Evolutionary conservation across 1,139 yeast species (phyloP), one percentile per base, ranked within the genome.

Genomic region (Debaryomyces psychrophilus): DNA sequence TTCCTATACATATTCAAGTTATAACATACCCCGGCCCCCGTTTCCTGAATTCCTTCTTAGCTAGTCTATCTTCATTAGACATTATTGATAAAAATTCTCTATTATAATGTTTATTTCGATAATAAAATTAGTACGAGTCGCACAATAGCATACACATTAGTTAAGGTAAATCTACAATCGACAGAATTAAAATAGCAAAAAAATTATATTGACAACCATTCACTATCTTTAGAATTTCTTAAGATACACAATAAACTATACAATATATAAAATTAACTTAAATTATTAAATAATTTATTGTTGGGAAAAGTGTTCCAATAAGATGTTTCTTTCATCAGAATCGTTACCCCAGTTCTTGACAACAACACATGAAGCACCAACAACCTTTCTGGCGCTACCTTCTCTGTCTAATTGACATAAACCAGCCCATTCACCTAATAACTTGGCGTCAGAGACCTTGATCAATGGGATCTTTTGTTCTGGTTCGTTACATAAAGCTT

Each of bases 351-450:
- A 93, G 95, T 90, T 87, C 86, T 89, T 90, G 84, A 93, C 90
- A 70, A 93, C 99, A 71, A 93, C 98, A 79, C 96, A 93, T 69
- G 98, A 92, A 78, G 97, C 96, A 81, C 98, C 99, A 76, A 95
- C 99, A 69, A 93, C 98, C 90, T 93, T 93, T 85, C 98, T 90
- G 81, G 98, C 97, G 85, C 92, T 90, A 81, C 99, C 99, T 71
- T 93, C 99, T 83, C 97, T 90, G 95, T 93, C 99, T 70, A 93
- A 87, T 82, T 90, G 93, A 83, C 97, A 95, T 67, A 93, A 85
- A 86, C 99, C 99, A 71, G 98, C 99, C 99, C 99, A 93, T 84
- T 93, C 98, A 85, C 99, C 99, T 73, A 93, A 87, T 83, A 90
- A 90, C 87, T 93, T 93, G 73, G 98, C 97, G 75, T 95, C 99